Conservation (phyloP, 1,284 basidiomycete genomes). For the Leccinum griseonigrum region DNA sequence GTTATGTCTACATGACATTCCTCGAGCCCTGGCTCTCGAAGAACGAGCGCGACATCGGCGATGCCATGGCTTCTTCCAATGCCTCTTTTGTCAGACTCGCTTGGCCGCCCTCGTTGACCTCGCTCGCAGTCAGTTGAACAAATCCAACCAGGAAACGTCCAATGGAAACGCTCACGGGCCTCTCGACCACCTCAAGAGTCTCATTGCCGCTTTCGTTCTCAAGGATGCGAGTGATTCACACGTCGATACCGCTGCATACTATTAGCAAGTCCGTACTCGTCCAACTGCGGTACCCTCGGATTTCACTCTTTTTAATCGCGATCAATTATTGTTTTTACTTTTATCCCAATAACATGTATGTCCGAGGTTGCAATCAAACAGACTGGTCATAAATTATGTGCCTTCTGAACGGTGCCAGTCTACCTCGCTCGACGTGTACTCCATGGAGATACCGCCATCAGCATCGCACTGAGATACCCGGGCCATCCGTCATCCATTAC, state of each 20-base stretch:
- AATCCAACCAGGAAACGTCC: slow-evolving; percentile 30
- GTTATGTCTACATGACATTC: slow-evolving; percentile 65
- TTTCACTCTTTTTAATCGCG: neutral
- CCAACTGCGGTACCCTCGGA: slow-evolving; percentile 13
- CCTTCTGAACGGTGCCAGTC: slow-evolving; percentile 68
- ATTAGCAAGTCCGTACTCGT: neutral
- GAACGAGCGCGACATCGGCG: slow-evolving; percentile 70
- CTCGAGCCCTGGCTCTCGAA: slow-evolving; percentile 64
- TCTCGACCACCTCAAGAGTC: slow-evolving; percentile 33
- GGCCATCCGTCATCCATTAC: slow-evolving; percentile 67
- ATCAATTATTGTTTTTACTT: neutral
- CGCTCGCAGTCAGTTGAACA: slow-evolving; percentile 44
- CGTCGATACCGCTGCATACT: slow-evolving; percentile 5
- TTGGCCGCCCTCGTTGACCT: slow-evolving; percentile 47
- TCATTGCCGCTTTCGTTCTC: slow-evolving; percentile 31
- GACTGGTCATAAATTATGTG: slow-evolving; percentile 39
- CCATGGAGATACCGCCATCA: slow-evolving; percentile 66
- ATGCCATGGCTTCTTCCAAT: slow-evolving; percentile 51
- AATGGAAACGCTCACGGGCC: slow-evolving; percentile 16
- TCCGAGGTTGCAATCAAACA: slow-evolving; percentile 8
- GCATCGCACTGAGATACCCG: slow-evolving; percentile 79
- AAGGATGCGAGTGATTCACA: slow-evolving; percentile 11
- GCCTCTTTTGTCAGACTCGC: slow-evolving; percentile 49
- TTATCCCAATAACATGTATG: slow-evolving; percentile 9
- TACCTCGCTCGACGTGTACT: slow-evolving; percentile 73